Base-by-base conservation (phyloP, 208 protist genomes). In the Trypanosoma boissoni region DNA sequence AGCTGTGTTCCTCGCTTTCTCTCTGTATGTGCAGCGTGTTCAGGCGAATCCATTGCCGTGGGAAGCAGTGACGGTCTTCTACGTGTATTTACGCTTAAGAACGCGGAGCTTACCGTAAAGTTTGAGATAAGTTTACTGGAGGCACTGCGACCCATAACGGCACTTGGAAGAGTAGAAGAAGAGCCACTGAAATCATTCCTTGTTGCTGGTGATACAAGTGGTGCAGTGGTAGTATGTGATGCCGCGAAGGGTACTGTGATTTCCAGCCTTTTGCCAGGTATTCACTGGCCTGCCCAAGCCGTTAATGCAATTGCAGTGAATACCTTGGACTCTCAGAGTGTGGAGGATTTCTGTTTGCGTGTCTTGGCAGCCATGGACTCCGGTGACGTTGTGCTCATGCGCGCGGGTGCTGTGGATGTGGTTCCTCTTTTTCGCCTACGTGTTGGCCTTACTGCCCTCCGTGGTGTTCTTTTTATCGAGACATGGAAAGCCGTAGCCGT, bases 21-120 rank as follows among this genome's bases (percentile, higher is more conserved):
- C 29, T 73, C 68, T 8, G 76, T 88, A 1, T 68, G 71, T n/a
- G 51, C 60, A n/a, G 18, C 65, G 37, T 46, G 24, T 6, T 14
- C 49, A 12, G 18, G 3, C 37, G 26, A 58, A 1, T 34, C 60
- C 9, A 41, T 89, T 18, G 55, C 77, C 1, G 74, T 89, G 0
- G 86, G 86, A 53, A 58, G 77, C 70, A 92, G 86, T 63, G 86
- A 89, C 53, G 86, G 72, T 12, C 68, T 45, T 6, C 18, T 92
- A 34, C 54, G 72, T 1, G 54, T 80, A 24, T 85, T 76, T 44
- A 20, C 5, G 3, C 14, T 77, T 6, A 6, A 14, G 0, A 14
- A 23, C 6, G 7, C n/a, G 24, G 12, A 39, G 34, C 8, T 16
- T 39, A 12, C 34, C 8, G 34, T 12, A 39, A 6, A 39, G 34